These are phyloP conservation scores for Trichoderma koningii DNA, from an alignment of 2,329 filamentous ascomycete genomes.

Conservation along the genomic window DNA sequence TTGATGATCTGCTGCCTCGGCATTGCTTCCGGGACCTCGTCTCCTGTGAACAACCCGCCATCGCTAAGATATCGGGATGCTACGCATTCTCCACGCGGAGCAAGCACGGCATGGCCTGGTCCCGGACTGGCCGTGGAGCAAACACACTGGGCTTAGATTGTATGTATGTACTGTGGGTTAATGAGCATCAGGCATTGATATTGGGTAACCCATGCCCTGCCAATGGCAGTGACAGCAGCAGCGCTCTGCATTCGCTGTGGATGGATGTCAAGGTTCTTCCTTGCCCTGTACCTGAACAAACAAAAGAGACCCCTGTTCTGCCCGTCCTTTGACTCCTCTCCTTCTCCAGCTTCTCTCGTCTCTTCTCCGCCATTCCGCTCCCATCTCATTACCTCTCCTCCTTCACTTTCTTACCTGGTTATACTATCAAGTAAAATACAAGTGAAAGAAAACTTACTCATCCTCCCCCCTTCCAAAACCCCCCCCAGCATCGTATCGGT, in stretches of 20 bases:
- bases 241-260: neutral
- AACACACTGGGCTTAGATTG: no score
- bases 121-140: neutral
- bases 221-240: no score
- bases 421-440: neutral
- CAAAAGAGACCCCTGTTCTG: neutral
- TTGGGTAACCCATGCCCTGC: neutral
- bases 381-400: neutral
- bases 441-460: neutral
- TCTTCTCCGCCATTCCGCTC: slow-evolving; percentile 17
- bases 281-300: neutral
- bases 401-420: neutral
- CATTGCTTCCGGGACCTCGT: no score
- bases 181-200: no score
- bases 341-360: neutral
- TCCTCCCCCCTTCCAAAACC: neutral
- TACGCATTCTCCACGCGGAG: slow-evolving; percentile 9
- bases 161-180: no score
- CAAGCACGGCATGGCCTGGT: slow-evolving; percentile 3
- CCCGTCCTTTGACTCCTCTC: neutral
- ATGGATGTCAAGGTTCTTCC: neutral
- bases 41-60: no score
- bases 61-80: no score
- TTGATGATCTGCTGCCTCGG: no score
- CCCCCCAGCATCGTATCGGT: slow-evolving; percentile 3